Base-by-base conservation (phyloP, 192 early-diverging fungal genomes). In the Gryganskiella cystojenkinii region DNA sequence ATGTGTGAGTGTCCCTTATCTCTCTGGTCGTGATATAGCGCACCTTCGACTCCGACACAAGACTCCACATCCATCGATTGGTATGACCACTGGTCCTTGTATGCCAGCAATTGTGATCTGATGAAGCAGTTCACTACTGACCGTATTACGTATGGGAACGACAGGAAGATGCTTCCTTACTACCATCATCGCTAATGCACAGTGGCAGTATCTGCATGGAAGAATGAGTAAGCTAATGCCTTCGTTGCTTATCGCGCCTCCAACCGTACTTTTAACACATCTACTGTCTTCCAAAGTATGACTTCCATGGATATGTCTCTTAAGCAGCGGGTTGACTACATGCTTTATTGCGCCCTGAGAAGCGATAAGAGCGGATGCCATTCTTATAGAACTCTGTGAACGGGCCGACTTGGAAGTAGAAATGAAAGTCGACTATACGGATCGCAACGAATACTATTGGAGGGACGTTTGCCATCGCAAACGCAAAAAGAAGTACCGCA, bases 261-360 rank as follows among this genome's bases (percentile, higher is more conserved):
- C 8, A 9, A 31, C 27, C 27, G 19, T 31, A 15, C 9, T 54
- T 54, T 54, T 11, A 30, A 15, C 52, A 2, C 28, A 30, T 8
- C 27, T 15, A 54, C 52, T 30, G 27, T 54, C 52, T 54, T 15
- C 33, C 27, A 28, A 30, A 9, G 22, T 40, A 51, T 46, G 61
- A 15, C 52, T 50, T 63, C 52, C 33, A 19, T 30, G 61, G 47
- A 63, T 61, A 10, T 63, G 34, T 22, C 45, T 15, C 49, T 51
- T 5, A 9, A 63, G 61, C 46, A 50, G n/a, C 31, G 49, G n/a
- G 47, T 63, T 52, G 56, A 67, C 14, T 67, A 67, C 56, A 58
- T 67, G 65, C 56, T 57, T 33, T 50, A 58, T 58, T 67, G 66
- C 35, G 59, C 37, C n/a, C 24, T 10, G 27, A 58, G 56, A 53